Evolutionary conservation across 1,284 basidiomycete genomes (phyloP).

Genomic region (Ceratobasidium sp.): DNA sequence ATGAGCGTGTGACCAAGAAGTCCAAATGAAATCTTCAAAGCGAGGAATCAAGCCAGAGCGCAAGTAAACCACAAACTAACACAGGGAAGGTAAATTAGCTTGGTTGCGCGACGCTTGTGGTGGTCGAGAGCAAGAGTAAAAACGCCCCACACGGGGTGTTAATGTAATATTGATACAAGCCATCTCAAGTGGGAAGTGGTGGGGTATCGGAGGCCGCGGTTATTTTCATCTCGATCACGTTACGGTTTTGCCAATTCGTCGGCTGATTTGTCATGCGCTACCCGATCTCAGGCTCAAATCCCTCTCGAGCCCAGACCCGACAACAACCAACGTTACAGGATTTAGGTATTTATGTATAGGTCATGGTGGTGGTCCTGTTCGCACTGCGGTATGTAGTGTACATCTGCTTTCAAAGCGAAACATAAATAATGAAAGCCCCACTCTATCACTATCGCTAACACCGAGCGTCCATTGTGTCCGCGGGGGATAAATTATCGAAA

Average conservation of each 20-base stretch:
- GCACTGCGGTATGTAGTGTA: conserved; percentile 3
- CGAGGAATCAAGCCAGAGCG: background rate
- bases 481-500: conserved; percentile 28
- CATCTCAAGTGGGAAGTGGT: background rate
- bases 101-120: background rate
- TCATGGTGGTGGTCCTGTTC: background rate
- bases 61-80: background rate
- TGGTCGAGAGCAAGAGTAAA: conserved; percentile 6
- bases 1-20: conserved; percentile 9
- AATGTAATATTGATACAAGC: background rate
- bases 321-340: background rate
- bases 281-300: too few relatives aligned
- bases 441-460: conserved; percentile 35
- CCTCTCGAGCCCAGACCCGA: too few relatives aligned
- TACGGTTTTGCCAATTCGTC: background rate
- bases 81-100: background rate
- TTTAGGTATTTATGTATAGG: background rate
- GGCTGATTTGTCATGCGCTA: background rate
- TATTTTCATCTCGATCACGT: conserved; percentile 18
- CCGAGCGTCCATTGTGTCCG: conserved; percentile 38
- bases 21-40: background rate
- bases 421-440: conserved; percentile 1
- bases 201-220: background rate
- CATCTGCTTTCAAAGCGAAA: conserved; percentile 39
- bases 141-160: background rate